A percentile compares a stretch with the other conserved stretches of the same genome.
Evolutionary conservation across 345 rosid genomes (phyloP).

Genomic region (Eutrema yunnanense): DNA sequence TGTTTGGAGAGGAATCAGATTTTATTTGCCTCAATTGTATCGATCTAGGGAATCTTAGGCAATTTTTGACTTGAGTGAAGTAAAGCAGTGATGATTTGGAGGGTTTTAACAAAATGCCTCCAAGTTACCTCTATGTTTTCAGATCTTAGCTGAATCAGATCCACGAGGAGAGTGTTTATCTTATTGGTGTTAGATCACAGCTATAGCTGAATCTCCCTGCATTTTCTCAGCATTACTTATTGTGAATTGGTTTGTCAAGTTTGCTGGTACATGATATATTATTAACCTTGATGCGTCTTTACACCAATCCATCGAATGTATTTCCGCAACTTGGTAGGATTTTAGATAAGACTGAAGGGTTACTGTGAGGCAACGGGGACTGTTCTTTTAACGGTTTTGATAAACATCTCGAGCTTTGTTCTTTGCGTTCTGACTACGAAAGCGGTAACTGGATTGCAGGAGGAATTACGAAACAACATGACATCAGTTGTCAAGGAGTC

Average conservation of each 20-base stretch:
- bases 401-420: neutral
- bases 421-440: neutral
- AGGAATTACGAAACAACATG: constrained; percentile 62
- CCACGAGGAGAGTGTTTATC: neutral
- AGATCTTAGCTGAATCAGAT: neutral
- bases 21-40: neutral
- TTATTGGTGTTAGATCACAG: neutral
- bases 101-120: neutral
- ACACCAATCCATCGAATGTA: neutral
- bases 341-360: neutral
- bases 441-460: constrained; percentile 38
- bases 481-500: constrained; percentile 68
- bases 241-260: neutral
- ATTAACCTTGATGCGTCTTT: neutral
- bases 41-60: neutral
- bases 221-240: neutral
- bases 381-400: neutral
- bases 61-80: neutral
- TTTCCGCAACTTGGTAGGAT: neutral
- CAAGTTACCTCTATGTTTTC: neutral
- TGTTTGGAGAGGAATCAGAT: neutral
- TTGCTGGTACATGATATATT: neutral
- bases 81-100: neutral
- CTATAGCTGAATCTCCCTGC: neutral
- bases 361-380: neutral